These are phyloP conservation scores for Termitomyces sp. DNA, from an alignment of 768 basidiomycete species.

Conservation along the genomic window DNA sequence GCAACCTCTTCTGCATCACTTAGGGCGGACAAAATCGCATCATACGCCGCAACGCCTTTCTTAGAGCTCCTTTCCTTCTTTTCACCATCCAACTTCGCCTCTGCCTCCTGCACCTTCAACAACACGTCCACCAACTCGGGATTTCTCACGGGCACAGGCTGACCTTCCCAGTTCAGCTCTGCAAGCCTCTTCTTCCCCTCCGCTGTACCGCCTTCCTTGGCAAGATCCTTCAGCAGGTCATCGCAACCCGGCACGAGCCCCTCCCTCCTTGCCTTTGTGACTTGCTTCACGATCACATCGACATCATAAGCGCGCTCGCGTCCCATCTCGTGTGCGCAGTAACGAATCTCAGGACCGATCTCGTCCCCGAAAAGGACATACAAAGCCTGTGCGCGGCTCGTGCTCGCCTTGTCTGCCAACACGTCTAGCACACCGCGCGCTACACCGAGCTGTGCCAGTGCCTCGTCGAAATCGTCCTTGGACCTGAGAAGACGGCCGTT, in stretches of 20 bases:
- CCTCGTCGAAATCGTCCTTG: constrained; percentile 70
- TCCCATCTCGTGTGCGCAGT: constrained; percentile 88
- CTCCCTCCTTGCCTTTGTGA: constrained; percentile 51
- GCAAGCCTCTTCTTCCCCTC: constrained; percentile 50
- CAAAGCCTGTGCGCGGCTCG: constrained; percentile 83
- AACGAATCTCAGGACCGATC: constrained; percentile 85
- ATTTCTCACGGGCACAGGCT: constrained; percentile 79
- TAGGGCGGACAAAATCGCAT: constrained; percentile 75
- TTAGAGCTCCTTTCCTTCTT: constrained; percentile 43
- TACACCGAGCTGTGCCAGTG: constrained; percentile 70
- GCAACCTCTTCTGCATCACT: constrained; percentile 89
- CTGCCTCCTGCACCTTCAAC: constrained; percentile 75
- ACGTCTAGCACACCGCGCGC: constrained; percentile 71
- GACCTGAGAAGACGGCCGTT: constrained; percentile 82
- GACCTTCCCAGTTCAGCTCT: constrained; percentile 72
- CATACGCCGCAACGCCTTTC: constrained; percentile 81
- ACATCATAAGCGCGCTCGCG: constrained; percentile 76
- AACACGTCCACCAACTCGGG: constrained; percentile 89
- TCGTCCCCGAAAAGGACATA: constrained; percentile 81
- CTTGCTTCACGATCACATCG: constrained; percentile 63
- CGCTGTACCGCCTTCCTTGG: constrained; percentile 33
- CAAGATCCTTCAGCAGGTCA: constrained; percentile 45
- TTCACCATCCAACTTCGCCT: constrained; percentile 46
- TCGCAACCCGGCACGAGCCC: constrained; percentile 64
- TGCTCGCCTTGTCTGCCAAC: constrained; percentile 56